These are phyloP conservation scores for Ophiobolus disseminans DNA, from an alignment of 2,329 filamentous ascomycete species.

Conservation along the genomic window DNA sequence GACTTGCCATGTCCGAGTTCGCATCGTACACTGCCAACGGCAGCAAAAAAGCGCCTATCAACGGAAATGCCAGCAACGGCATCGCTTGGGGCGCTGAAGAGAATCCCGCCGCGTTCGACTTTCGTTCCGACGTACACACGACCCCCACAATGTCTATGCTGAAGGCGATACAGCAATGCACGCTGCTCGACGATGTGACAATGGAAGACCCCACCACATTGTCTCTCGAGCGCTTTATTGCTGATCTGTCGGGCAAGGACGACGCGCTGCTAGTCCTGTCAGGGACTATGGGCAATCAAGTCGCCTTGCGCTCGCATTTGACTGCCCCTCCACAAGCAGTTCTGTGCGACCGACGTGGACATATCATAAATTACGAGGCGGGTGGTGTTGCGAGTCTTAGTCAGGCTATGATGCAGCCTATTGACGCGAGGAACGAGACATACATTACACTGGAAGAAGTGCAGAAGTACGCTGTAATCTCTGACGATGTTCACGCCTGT, in stretches of 20 bases:
- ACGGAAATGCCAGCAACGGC: conserved; percentile 30
- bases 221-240: conserved; percentile 76
- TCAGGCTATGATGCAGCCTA: conserved; percentile 71
- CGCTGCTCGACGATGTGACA: conserved; percentile 84
- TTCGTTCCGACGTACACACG: conserved; percentile 56
- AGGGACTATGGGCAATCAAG: conserved; percentile 93
- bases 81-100: conserved; percentile 50
- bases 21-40: conserved; percentile 40
- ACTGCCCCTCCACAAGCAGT: conserved; percentile 80
- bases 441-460: conserved; percentile 82
- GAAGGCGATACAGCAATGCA: conserved; percentile 74
- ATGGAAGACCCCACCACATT: conserved; percentile 80
- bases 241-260: conserved; percentile 75
- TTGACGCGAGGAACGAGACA: conserved; percentile 72
- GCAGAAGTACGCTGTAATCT: conserved; percentile 67
- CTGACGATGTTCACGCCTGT: conserved; percentile 76
- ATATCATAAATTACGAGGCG: conserved; percentile 76
- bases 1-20: conserved; percentile 40
- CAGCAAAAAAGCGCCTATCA: conserved; percentile 14
- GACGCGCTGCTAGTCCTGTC: conserved; percentile 82
- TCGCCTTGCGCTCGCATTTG: conserved; percentile 79
- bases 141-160: conserved; percentile 72
- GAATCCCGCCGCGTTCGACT: conserved; percentile 63
- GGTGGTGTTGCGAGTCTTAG: conserved; percentile 74
- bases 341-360: conserved; percentile 78